A percentile compares a stretch with the other conserved stretches of the same genome.
Evolutionary conservation across 306 rosid species (phyloP).

Genomic region (Alnus rubra): DNA sequence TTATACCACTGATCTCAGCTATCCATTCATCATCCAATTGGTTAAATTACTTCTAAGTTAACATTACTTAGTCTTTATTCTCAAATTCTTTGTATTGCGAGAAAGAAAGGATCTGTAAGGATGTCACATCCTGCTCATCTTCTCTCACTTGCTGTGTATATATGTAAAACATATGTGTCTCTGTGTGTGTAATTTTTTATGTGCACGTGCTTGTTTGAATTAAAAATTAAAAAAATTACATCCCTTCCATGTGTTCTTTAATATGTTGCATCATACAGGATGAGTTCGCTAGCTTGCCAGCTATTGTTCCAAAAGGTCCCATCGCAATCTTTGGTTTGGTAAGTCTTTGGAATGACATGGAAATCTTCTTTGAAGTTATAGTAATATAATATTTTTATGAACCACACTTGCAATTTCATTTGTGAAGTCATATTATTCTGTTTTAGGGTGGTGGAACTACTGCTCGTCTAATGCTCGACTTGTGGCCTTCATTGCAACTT

Average conservation of each 20-base stretch:
- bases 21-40: not conserved
- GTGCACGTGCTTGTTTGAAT: not conserved
- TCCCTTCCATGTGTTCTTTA: slow-evolving; percentile 28
- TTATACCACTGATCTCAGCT: not conserved
- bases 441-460: slow-evolving; percentile 95
- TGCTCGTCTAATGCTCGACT: slow-evolving; percentile 85
- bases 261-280: slow-evolving; percentile 58
- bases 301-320: slow-evolving; percentile 89
- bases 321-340: slow-evolving; percentile 94
- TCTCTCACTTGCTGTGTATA: not conserved
- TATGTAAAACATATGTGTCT: not conserved
- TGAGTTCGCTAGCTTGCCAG: slow-evolving; percentile 89
- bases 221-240: not conserved
- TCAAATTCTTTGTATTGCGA: slow-evolving; percentile 18
- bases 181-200: not conserved
- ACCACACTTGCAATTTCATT: slow-evolving; percentile 12
- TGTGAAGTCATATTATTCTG: slow-evolving; percentile 22
- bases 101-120: slow-evolving; percentile 1
- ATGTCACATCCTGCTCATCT: not conserved
- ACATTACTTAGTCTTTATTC: not conserved
- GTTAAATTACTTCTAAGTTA: slow-evolving; percentile 1
- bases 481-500: slow-evolving; percentile 91
- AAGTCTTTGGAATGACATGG: slow-evolving; percentile 25
- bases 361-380: slow-evolving; percentile 18
- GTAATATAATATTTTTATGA: slow-evolving; percentile 13